A percentile compares a stretch with the other conserved stretches of the same genome.
Conservation (phyloP, 768 basidiomycete genomes). For the Tylopilus sp. region DNA sequence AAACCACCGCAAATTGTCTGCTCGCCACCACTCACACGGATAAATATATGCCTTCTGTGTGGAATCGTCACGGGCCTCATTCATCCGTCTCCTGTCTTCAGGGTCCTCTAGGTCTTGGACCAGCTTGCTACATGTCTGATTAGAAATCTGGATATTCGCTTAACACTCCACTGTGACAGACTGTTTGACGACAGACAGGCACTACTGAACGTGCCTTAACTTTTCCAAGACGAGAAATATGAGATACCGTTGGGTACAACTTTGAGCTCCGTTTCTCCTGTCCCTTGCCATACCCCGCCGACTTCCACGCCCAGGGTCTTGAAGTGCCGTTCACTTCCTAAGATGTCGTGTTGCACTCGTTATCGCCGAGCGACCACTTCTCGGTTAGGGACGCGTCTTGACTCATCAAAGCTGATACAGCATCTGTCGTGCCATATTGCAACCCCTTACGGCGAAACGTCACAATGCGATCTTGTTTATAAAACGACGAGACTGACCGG, state of each 20-base stretch:
- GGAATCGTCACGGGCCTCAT: no score
- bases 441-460: background rate
- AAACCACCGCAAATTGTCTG: background rate
- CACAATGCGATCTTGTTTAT: background rate
- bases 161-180: background rate
- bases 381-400: background rate
- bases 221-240: background rate
- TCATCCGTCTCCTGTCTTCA: background rate
- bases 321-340: background rate
- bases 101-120: background rate
- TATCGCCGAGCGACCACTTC: background rate
- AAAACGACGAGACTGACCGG: no score
- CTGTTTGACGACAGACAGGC: background rate
- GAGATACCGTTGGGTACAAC: background rate
- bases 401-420: background rate
- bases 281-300: background rate
- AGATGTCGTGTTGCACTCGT: background rate
- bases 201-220: background rate
- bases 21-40: no score
- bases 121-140: background rate
- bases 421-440: background rate
- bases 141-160: background rate
- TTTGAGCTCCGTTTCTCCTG: background rate
- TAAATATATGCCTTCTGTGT: no score
- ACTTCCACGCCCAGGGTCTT: constrained; percentile 7